These are phyloP conservation scores for Cladophialophora exuberans DNA, from an alignment of 2,329 filamentous ascomycete genomes.

Conservation along the genomic window DNA sequence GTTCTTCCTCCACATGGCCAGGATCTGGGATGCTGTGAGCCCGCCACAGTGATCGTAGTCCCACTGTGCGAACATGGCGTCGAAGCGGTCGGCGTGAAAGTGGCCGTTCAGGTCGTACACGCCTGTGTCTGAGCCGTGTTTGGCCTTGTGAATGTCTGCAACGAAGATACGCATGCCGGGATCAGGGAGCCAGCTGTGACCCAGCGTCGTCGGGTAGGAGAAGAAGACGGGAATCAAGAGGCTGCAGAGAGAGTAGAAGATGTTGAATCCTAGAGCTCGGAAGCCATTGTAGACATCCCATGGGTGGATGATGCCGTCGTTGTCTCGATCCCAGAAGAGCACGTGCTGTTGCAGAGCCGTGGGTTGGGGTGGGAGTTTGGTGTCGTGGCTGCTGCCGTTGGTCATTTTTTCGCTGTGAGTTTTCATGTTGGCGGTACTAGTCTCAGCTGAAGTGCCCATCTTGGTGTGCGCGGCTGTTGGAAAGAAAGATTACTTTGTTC, in stretches of 20 bases:
- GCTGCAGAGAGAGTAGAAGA: slow-evolving; percentile 42
- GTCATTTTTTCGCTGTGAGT: not conserved
- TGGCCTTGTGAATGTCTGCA: slow-evolving; percentile 46
- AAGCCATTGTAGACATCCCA: slow-evolving; percentile 55
- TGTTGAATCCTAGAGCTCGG: slow-evolving; percentile 46
- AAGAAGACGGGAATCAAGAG: slow-evolving; percentile 48
- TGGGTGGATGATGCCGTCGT: slow-evolving; percentile 58
- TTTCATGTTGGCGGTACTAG: too few relatives aligned
- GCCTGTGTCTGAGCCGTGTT: slow-evolving; percentile 49
- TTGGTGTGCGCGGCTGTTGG: too few relatives aligned
- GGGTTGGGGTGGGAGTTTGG: not conserved
- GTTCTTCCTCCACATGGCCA: slow-evolving; percentile 46
- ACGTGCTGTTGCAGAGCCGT: slow-evolving; percentile 35
- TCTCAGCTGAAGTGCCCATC: too few relatives aligned
- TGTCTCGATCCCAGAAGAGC: slow-evolving; percentile 56
- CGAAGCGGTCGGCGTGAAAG: slow-evolving; percentile 51
- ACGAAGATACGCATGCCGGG: slow-evolving; percentile 48
- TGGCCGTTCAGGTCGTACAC: slow-evolving; percentile 52
- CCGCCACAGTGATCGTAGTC: slow-evolving; percentile 43
- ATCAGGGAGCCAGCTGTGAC: slow-evolving; percentile 45
- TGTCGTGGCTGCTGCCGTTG: not conserved
- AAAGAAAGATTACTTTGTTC: too few relatives aligned
- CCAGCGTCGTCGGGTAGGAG: slow-evolving; percentile 50
- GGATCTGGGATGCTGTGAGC: slow-evolving; percentile 45
- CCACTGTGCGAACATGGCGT: slow-evolving; percentile 54